Evolutionary conservation across 2,329 filamentous ascomycete species (phyloP), one percentile per base, ranked within the genome.

Genomic region (Phialophora verrucosa): DNA sequence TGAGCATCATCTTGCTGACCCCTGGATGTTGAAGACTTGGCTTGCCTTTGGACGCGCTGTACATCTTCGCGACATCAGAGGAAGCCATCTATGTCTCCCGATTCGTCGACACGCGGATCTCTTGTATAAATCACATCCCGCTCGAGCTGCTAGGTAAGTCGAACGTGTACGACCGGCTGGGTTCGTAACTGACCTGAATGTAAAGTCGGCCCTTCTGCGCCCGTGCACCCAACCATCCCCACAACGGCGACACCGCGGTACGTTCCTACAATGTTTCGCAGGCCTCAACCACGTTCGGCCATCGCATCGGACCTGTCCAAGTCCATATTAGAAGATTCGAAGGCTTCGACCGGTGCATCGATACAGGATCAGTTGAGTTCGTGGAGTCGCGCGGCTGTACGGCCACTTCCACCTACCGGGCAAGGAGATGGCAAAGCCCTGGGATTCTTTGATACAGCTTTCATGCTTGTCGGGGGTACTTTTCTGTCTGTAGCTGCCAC

Each of bases 71-170:
- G 10, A 77, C 77, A 25, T 77, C 82, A 0, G 68, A 77, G 1
- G 76, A 83, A 2, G 84, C 82, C 17, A 89, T 89, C 73, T 90
- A 89, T 68, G 78, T 89, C 4, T 79, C 81, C 7, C 85, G 89
- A 69, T 87, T 85, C 73, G 76, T 88, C 42, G 72, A 79, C 8
- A 78, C 85, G 2, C 76, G 82, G 12, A 73, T 82, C 0, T 82
- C 83, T 0, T 85, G 83, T 72, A 77, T 86, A 63, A 89, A 89
- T 73, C 83, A 87, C 60, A 80, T 89, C 6, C 87, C 87, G 0
- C 68, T 77, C 1, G 80, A 84, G 38, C 76, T 89, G 1, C 80
- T 89, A 3, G 71, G 81, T 74, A 74, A 74, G 61, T 75, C 27
- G 17, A 17, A 27, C 38, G 25, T n/a, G 7, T 14, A 35, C 49